Evolutionary conservation across 192 early-diverging fungal genomes (phyloP), one percentile per base, ranked within the genome.

Genomic region (Coemansia sp.): DNA sequence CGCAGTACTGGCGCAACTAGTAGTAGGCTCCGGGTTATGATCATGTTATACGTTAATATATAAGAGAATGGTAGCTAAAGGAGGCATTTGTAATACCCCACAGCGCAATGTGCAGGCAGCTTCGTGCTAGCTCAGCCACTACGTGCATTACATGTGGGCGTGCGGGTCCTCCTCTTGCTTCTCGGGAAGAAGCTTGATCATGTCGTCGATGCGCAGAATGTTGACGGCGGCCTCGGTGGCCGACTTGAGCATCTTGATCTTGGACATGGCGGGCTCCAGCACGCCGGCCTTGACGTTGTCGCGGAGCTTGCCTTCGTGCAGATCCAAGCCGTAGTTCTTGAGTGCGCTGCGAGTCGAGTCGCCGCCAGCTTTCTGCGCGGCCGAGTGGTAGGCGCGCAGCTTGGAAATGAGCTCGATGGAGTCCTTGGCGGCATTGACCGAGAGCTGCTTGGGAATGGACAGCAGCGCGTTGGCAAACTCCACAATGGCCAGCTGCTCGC

Each of bases 211-310:
- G 56, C 97, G 83, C 56, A 99, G 81, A 63, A 99, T 89, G 58
- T 94, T 90, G 67, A 99, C 90, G 23, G 97, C 97, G 36, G 97
- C 94, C 76, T 99, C 97, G 13, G 97, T 99, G 17, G 97, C 97
- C 13, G 91, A 90, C 78, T 96, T 95, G 54, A 99, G 80, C 42
- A 88, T 90, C 81, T 93, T 96, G 77, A 99, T 88, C 80, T 99
- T 99, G 63, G 90, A 92, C 85, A 99, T 91, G 35, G 93, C 90
- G 13, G 97, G 97, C 65, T 99, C 97, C 55, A 99, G 80, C 3
- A 99, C 91, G 33, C 97, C 97, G 17, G 93, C 90, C 39, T 83
- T 77, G 48, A 97, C 77, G 75, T 97, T 99, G 60, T 99, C 92
- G 22, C 97, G 83, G 22, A 94, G 75, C 55, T 85, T 85, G 22